Conservation (phyloP, 306 rosid genomes). For the Malus sylvestris region DNA sequence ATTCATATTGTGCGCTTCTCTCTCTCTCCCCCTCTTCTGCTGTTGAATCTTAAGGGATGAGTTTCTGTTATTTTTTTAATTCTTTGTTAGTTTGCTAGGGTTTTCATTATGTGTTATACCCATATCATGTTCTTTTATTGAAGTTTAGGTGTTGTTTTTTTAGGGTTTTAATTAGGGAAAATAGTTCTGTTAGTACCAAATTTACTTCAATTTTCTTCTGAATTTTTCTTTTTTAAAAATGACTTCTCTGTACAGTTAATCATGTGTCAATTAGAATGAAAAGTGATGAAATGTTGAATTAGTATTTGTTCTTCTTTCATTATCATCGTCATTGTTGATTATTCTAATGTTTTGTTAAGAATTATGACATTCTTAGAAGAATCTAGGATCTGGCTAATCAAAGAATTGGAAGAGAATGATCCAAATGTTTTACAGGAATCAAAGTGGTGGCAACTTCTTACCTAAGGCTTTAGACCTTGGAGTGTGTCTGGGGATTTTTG, state of each 20-base stretch:
- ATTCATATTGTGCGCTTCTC: slow-evolving; percentile 72
- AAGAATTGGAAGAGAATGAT: background rate
- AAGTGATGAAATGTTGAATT: background rate
- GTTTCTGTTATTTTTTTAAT: background rate
- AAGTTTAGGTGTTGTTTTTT: background rate
- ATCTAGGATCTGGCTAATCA: background rate
- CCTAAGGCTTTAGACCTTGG: background rate
- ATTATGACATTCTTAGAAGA: background rate
- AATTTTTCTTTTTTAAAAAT: background rate
- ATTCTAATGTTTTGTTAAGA: background rate
- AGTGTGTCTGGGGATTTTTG: background rate
- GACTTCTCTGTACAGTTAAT: background rate
- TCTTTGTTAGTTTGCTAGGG: background rate
- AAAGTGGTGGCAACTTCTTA: background rate
- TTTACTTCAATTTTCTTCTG: background rate
- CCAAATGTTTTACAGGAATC: background rate
- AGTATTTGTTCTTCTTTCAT: background rate
- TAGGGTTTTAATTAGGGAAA: background rate
- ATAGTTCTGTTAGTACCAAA: background rate
- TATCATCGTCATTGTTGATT: background rate
- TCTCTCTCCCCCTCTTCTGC: slow-evolving; percentile 36
- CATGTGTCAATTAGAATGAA: background rate
- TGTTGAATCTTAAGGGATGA: too few species aligned
- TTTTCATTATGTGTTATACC: slow-evolving; percentile 1
- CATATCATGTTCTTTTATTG: background rate